These are phyloP conservation scores for Penicillium lagena DNA, from an alignment of 495 filamentous ascomycete species.

Conservation along the genomic window DNA sequence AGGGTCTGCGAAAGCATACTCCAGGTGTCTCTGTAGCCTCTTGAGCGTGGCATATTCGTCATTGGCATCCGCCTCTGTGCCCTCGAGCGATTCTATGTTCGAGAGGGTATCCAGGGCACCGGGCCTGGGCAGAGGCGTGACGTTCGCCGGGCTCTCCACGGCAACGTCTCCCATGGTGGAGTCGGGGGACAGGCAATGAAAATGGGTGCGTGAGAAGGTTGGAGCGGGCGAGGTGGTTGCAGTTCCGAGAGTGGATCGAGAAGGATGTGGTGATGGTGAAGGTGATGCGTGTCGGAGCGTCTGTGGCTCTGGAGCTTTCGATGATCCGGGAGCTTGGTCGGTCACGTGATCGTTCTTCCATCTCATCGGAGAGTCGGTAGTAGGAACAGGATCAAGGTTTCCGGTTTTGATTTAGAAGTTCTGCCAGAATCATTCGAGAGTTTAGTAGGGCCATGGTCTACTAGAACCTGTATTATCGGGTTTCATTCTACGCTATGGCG, in stretches of 20 bases:
- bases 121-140: slow-evolving; percentile 71
- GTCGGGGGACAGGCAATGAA: background rate
- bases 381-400: no score
- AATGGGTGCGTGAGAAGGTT: background rate
- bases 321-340: background rate
- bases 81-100: slow-evolving; percentile 84
- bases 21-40: slow-evolving; percentile 89
- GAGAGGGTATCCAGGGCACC: slow-evolving; percentile 73
- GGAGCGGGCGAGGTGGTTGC: background rate
- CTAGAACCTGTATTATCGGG: no score
- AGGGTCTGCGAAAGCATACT: slow-evolving; percentile 46
- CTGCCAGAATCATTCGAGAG: no score
- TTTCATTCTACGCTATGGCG: no score
- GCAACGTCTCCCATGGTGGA: slow-evolving; percentile 73
- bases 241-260: background rate
- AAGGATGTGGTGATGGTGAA: background rate
- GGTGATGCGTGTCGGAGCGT: background rate
- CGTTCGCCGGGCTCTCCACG: slow-evolving; percentile 71
- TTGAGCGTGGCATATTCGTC: slow-evolving; percentile 96
- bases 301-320: background rate
- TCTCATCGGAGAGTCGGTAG: no score
- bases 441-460: no score
- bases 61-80: slow-evolving; percentile 67
- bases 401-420: no score
- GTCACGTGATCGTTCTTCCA: background rate